These are phyloP conservation scores for Clarireedia hainanense DNA, from an alignment of 2,329 filamentous ascomycete species.

Conservation along the genomic window DNA sequence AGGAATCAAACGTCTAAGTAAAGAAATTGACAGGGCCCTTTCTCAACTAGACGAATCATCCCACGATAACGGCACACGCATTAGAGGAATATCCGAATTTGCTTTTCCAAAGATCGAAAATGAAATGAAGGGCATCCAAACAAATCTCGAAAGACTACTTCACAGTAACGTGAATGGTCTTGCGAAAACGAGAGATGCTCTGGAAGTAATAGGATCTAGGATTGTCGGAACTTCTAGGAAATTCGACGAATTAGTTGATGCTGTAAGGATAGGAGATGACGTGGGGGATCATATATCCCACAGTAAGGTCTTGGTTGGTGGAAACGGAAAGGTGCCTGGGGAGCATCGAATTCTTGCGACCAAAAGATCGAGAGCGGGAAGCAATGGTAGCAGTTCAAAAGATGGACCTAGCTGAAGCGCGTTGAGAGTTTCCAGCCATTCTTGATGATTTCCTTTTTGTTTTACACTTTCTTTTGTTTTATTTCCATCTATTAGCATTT, in stretches of 20 bases:
- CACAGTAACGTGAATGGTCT: slow-evolving; percentile 3
- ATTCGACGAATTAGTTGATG: slow-evolving; percentile 20
- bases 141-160: slow-evolving; percentile 3
- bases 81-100: slow-evolving; percentile 16
- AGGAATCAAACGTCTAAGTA: slow-evolving; percentile 10
- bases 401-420: slow-evolving; percentile 5
- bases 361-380: slow-evolving; percentile 12
- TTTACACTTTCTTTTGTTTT: neutral
- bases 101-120: slow-evolving; percentile 16
- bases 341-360: slow-evolving; percentile 7
- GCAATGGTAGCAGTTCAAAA: slow-evolving; percentile 14
- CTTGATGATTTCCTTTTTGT: neutral
- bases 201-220: slow-evolving; percentile 17
- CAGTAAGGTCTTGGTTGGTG: slow-evolving; percentile 3
- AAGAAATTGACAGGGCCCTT: slow-evolving; percentile 7
- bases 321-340: slow-evolving; percentile 7
- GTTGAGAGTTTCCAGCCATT: neutral
- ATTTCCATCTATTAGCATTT: neutral
- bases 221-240: slow-evolving; percentile 17
- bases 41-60: slow-evolving; percentile 16
- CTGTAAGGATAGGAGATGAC: slow-evolving; percentile 8
- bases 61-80: slow-evolving; percentile 16
- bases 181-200: slow-evolving; percentile 11
- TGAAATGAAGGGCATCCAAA: slow-evolving; percentile 9
- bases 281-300: slow-evolving; percentile 1